phyloP scores from a whole-genome alignment of 2,329 filamentous ascomycete species.

The Huntiella abstrusa region DNA sequence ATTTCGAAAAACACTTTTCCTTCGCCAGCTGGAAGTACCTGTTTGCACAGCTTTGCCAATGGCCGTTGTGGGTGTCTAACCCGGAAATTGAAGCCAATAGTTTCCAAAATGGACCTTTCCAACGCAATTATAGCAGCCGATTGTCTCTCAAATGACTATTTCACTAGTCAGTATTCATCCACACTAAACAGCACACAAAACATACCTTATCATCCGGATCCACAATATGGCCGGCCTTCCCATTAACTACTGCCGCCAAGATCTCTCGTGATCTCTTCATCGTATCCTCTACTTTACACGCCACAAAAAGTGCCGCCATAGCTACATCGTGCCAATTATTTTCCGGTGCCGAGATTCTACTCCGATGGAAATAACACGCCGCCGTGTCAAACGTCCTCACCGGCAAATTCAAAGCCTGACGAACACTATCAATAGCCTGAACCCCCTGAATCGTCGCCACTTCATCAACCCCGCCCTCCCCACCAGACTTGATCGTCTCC shows the following conservation, averaged over 20 bases:
- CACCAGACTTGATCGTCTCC: slow-evolving; percentile 49
- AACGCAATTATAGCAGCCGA: slow-evolving; percentile 72
- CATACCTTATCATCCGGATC: slow-evolving; percentile 67
- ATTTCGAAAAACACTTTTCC: slow-evolving; percentile 40
- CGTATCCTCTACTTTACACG: slow-evolving; percentile 95
- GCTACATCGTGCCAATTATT: slow-evolving; percentile 79
- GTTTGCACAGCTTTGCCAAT: slow-evolving; percentile 58
- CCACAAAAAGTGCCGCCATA: slow-evolving; percentile 71
- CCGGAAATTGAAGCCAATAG: slow-evolving; percentile 83
- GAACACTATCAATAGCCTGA: slow-evolving; percentile 71
- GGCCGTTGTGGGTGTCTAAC: slow-evolving; percentile 74
- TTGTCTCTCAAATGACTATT: slow-evolving; percentile 57
- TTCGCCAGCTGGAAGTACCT: slow-evolving; percentile 28
- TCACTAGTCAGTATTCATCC: too few relatives aligned
- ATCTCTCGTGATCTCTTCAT: slow-evolving; percentile 93
- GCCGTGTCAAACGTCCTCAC: slow-evolving; percentile 86
- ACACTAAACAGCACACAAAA: neutral
- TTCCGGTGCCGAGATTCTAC: slow-evolving; percentile 70
- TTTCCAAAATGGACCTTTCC: slow-evolving; percentile 82
- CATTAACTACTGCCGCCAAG: slow-evolving; percentile 72
- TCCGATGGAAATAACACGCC: slow-evolving; percentile 83
- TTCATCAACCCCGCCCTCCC: slow-evolving; percentile 56
- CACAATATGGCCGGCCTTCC: slow-evolving; percentile 52
- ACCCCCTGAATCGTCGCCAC: slow-evolving; percentile 68
- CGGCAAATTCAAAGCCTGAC: slow-evolving; percentile 65